These are phyloP conservation scores for Aspergillus affinis DNA, from an alignment of 495 filamentous ascomycete genomes.

Conservation along the genomic window DNA sequence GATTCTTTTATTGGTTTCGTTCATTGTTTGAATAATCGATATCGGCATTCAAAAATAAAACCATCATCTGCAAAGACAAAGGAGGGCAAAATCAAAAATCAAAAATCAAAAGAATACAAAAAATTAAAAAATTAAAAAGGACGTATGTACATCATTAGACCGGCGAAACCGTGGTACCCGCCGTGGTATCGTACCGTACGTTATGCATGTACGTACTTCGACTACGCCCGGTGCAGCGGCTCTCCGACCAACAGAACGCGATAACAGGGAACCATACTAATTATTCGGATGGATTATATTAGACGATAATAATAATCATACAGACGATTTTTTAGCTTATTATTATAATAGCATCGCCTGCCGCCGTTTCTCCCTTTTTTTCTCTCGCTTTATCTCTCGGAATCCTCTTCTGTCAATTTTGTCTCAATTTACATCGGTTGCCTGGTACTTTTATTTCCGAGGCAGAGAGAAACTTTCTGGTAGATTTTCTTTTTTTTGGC, in stretches of 20 bases:
- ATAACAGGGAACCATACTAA: conserved; percentile 15
- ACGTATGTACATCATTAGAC: background rate
- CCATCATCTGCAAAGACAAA: background rate
- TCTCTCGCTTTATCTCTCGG: background rate
- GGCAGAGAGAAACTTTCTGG: background rate
- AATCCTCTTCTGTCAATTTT: background rate
- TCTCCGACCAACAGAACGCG: conserved; percentile 19
- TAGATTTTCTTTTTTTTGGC: conserved; percentile 6
- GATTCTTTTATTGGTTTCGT: no score
- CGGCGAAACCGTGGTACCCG: conserved; percentile 8
- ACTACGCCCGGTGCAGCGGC: conserved; percentile 20
- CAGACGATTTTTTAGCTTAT: conserved; percentile 25
- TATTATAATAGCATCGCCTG: conserved; percentile 27
- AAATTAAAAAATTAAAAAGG: background rate
- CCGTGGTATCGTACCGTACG: conserved; percentile 19
- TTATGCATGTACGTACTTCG: conserved; percentile 18
- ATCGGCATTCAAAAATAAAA: background rate
- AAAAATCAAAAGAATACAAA: no score
- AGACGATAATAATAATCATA: conserved; percentile 18
- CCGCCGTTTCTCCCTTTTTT: conserved; percentile 15
- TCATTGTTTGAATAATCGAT: no score
- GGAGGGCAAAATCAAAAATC: background rate
- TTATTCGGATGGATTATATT: background rate
- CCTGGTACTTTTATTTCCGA: background rate
- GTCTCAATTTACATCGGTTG: background rate